These are phyloP conservation scores for Carallia brachiata DNA, from an alignment of 345 rosid species.

Conservation along the genomic window DNA sequence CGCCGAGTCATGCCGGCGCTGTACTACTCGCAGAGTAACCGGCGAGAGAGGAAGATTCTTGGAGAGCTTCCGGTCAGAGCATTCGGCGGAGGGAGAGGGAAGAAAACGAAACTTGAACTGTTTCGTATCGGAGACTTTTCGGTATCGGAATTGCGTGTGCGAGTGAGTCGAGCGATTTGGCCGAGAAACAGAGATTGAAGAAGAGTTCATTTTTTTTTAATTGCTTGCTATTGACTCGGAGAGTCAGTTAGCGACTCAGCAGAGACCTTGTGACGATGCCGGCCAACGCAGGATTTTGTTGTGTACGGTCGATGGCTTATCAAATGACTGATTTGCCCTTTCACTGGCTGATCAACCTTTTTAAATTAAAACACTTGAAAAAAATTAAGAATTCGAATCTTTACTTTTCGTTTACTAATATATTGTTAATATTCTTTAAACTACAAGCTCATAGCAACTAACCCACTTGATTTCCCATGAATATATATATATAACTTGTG, in stretches of 20 bases:
- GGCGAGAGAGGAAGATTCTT: conserved; percentile 10
- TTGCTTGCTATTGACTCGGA: no score
- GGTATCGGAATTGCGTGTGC: neutral
- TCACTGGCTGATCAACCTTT: no score
- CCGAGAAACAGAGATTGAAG: conserved; percentile 2
- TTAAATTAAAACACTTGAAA: no score
- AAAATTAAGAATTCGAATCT: no score
- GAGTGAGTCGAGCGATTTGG: neutral
- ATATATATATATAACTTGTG: no score
- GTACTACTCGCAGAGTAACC: conserved; percentile 9
- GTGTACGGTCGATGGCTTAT: no score
- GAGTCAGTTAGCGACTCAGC: neutral
- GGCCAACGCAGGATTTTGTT: no score
- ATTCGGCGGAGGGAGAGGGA: conserved; percentile 10
- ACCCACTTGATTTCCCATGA: no score
- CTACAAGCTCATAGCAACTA: no score
- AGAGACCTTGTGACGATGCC: no score
- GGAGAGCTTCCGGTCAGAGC: conserved; percentile 6
- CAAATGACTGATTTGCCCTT: neutral
- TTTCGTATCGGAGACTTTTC: neutral
- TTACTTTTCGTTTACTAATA: no score
- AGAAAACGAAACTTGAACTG: conserved; percentile 8
- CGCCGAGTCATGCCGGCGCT: conserved; percentile 11
- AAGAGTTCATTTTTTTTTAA: neutral
- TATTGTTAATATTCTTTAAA: no score